Base-by-base conservation (phyloP, 768 basidiomycete species). In the Mycena alexandri region DNA sequence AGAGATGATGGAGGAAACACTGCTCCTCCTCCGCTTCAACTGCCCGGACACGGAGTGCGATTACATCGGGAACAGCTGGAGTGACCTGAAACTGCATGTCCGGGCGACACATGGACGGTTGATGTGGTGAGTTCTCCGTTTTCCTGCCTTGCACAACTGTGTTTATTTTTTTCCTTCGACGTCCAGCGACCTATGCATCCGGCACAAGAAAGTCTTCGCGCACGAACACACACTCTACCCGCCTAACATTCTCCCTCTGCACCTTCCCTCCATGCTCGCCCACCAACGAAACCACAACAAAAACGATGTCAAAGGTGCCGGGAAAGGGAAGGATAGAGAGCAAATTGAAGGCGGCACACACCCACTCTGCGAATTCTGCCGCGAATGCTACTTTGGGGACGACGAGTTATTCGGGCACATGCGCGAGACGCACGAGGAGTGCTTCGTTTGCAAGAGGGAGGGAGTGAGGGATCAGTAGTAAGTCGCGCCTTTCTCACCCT, bases 321-420 rank as follows among this genome's bases (percentile, higher is more conserved):
- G 13, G 77, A 81, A 16, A 85, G 44, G 74, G 57, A 66, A 78
- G 19, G 78, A 81, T 13, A 86, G 84, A 65, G 89, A 92, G 6
- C 84, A 85, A 56, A 79, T 89, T 13, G 92, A 93, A 64, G 90
- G 92, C 13, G 92, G 90, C 2, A 75, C 88, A 1, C 93, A 95
- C 71, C 93, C 94, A 0, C 72, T 93, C 2, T 96, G 94, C 77
- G 88, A 89, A 73, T 99, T 98, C 77, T 98, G 96, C 73, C 88
- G 87, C n/a, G 92, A 95, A 72, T 96, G 93, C 72, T 96, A 93
- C 84, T 98, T 96, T 76, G 82, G 91, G n/a, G 91, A 92, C 61
- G 97, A 99, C 74, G 96, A 96, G 73, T 81, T 98, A n/a, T 98
- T 90, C 76, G 82, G 89, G 24, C 98, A 99, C 77, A 94, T 98